These are phyloP conservation scores for Thecaphora thlaspeos DNA, from an alignment of 1,284 basidiomycete genomes.

Conservation along the genomic window DNA sequence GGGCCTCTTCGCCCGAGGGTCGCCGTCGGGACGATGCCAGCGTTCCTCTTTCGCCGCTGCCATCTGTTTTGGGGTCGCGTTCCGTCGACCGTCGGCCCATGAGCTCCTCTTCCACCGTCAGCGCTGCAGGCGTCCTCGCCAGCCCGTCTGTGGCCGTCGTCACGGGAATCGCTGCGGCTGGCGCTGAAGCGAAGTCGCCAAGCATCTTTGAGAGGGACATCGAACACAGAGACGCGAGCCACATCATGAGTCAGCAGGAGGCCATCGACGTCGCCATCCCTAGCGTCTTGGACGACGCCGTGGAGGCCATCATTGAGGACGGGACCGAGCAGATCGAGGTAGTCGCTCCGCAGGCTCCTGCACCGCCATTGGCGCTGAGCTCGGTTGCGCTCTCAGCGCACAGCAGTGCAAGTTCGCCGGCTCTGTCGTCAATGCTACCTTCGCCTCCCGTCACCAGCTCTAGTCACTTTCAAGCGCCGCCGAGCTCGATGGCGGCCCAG, in stretches of 20 bases:
- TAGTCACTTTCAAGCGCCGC: constrained; percentile 37
- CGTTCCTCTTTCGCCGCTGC: background rate
- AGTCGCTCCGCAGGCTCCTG: constrained; percentile 41
- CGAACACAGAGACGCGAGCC: constrained; percentile 47
- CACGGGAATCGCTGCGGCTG: constrained; percentile 8
- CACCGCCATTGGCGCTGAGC: constrained; percentile 36
- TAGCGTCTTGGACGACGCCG: constrained; percentile 52
- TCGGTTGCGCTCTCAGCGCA: constrained; percentile 41
- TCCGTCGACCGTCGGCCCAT: background rate
- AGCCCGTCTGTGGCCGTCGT: background rate
- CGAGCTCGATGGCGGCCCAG: constrained; percentile 47
- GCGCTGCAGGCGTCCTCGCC: constrained; percentile 1
- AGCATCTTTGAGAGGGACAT: constrained; percentile 56
- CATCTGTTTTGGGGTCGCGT: background rate
- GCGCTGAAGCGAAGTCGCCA: constrained; percentile 10
- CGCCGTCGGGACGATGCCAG: background rate
- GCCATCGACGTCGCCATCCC: constrained; percentile 54
- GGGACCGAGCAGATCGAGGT: constrained; percentile 47
- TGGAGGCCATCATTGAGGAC: constrained; percentile 50
- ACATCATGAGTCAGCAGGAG: constrained; percentile 46
- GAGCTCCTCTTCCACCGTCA: background rate
- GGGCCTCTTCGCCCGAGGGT: constrained; percentile 1
- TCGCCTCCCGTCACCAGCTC: constrained; percentile 34
- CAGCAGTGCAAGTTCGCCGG: constrained; percentile 25
- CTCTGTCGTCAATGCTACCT: constrained; percentile 6